Evolutionary conservation across 2,329 filamentous ascomycete genomes (phyloP).

Genomic region (Talaromyces sp.): DNA sequence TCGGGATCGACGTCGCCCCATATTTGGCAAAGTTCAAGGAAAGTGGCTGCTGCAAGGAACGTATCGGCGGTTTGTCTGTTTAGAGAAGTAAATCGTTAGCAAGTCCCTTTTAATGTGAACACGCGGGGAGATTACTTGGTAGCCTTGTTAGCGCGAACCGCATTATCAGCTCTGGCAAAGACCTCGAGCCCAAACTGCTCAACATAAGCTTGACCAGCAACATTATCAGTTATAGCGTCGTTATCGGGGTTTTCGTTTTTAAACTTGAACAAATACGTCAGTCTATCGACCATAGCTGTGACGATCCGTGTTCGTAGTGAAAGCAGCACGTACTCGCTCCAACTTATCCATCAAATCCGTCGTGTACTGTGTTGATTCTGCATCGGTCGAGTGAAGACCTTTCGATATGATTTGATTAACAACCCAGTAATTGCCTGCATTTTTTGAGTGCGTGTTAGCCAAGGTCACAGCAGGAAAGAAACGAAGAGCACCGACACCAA

Average conservation of each 20-base stretch:
- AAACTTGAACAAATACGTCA: conserved; percentile 45
- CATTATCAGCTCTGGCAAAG: conserved; percentile 77
- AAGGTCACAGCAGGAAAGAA: background rate
- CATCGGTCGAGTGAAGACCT: conserved; percentile 71
- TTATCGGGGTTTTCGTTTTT: conserved; percentile 72
- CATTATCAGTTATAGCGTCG: conserved; percentile 80
- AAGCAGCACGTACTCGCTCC: conserved; percentile 61
- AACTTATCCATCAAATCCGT: conserved; percentile 85
- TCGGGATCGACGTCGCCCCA: conserved; percentile 77
- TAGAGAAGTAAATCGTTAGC: background rate
- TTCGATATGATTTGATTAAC: conserved; percentile 86
- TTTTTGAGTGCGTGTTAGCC: background rate
- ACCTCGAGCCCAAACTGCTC: conserved; percentile 91
- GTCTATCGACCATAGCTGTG: background rate
- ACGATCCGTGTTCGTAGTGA: background rate
- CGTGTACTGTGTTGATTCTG: conserved; percentile 77
- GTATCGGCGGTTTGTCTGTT: conserved; percentile 84
- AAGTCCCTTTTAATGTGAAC: background rate
- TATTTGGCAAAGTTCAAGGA: conserved; percentile 81
- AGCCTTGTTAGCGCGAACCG: conserved; percentile 77
- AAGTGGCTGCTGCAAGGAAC: conserved; percentile 86
- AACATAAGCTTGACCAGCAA: conserved; percentile 83
- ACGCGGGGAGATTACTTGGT: conserved; percentile 57
- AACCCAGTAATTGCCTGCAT: conserved; percentile 79
- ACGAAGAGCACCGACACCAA: conserved; percentile 68